Conservation (phyloP, 2,329 filamentous ascomycete genomes). For the Alternaria brassicae region DNA sequence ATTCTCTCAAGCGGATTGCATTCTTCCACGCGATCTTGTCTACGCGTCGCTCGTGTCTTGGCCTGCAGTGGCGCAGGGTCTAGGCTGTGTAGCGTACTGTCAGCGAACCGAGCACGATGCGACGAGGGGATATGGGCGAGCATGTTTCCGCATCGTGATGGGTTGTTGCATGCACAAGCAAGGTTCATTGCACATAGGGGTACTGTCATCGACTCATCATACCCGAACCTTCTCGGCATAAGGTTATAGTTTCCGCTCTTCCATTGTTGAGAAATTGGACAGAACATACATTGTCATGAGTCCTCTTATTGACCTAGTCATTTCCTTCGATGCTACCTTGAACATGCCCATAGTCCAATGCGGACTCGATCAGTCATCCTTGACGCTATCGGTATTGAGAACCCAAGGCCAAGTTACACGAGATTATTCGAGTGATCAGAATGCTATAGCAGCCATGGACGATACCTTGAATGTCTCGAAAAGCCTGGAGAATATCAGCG, state of each 20-base stretch:
- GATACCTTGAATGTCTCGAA: slow-evolving; percentile 32
- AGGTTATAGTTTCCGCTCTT: background rate
- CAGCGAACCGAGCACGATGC: background rate
- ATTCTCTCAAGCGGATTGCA: slow-evolving; percentile 11
- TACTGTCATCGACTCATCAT: background rate
- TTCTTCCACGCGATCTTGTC: slow-evolving; percentile 22
- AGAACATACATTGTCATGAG: background rate
- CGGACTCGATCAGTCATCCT: background rate
- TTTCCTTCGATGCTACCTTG: background rate
- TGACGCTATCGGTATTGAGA: background rate
- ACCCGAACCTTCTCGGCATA: background rate
- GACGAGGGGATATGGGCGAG: background rate
- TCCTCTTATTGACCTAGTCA: background rate
- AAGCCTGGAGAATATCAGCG: slow-evolving; percentile 30
- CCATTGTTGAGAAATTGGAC: background rate
- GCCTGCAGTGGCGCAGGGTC: slow-evolving; percentile 8
- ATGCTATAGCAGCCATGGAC: slow-evolving; percentile 9
- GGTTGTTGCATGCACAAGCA: slow-evolving; percentile 1
- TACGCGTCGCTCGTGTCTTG: slow-evolving; percentile 14
- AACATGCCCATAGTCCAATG: background rate
- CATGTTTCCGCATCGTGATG: background rate
- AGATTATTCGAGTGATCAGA: background rate
- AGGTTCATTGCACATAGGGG: background rate
- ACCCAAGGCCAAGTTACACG: background rate
- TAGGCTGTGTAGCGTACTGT: background rate